Evolutionary conservation across 1,284 basidiomycete genomes (phyloP).

Genomic region (Lignosus rhinocerotis): DNA sequence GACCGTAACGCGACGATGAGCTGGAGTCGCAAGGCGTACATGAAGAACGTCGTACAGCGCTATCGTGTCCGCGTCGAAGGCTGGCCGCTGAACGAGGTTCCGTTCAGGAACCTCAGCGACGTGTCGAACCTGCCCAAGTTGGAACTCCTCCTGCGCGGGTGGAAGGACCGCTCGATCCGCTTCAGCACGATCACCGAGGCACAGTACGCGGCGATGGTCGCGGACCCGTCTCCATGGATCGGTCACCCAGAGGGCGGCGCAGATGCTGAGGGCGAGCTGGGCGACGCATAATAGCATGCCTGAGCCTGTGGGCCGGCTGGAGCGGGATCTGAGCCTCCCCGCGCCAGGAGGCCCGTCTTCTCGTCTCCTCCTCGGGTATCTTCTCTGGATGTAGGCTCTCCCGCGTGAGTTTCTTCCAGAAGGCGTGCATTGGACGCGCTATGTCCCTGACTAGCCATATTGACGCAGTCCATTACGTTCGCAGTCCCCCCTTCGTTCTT

Average conservation of each 20-base stretch:
- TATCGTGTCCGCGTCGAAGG: constrained; percentile 34
- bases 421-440: background rate
- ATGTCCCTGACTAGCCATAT: background rate
- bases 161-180: constrained; percentile 30
- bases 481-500: background rate
- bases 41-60: constrained; percentile 34
- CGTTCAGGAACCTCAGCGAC: constrained; percentile 36
- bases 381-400: background rate
- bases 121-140: constrained; percentile 35
- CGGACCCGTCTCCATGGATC: constrained; percentile 23
- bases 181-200: constrained; percentile 28
- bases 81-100: constrained; percentile 33
- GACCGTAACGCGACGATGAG: constrained; percentile 33
- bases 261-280: background rate
- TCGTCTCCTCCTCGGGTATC: background rate
- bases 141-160: constrained; percentile 32
- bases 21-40: constrained; percentile 31
- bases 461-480: constrained; percentile 1
- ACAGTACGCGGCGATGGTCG: constrained; percentile 14
- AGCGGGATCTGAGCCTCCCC: background rate
- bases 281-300: constrained; percentile 5
- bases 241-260: constrained; percentile 3
- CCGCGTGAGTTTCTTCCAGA: constrained; percentile 5
- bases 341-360: background rate
- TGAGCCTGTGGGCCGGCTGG: background rate